Evolutionary conservation across 1,284 basidiomycete genomes (phyloP).

Genomic region (Ganoderma multipileum): DNA sequence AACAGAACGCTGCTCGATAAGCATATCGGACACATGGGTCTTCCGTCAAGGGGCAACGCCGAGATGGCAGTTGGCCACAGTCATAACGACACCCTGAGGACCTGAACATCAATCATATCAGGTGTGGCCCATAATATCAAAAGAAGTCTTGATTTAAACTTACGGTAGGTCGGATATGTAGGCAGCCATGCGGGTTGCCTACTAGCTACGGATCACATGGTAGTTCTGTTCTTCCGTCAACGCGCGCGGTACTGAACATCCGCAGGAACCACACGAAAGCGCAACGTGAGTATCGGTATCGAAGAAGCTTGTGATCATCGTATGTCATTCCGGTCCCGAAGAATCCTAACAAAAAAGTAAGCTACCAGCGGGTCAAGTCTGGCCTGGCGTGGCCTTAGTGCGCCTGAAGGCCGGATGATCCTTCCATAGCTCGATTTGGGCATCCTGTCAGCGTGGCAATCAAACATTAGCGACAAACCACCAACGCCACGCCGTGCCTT

Average conservation of each 20-base stretch:
- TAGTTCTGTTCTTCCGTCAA: background rate
- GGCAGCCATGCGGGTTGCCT: background rate
- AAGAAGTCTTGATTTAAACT: background rate
- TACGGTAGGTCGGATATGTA: background rate
- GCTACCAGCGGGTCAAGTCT: background rate
- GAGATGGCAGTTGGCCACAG: background rate
- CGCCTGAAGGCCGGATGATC: slow-evolving; percentile 10
- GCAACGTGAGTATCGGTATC: background rate
- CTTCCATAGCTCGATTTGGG: slow-evolving; percentile 16
- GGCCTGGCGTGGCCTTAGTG: background rate
- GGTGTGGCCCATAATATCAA: background rate
- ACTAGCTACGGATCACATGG: background rate
- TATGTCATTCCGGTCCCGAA: background rate
- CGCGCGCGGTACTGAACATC: background rate
- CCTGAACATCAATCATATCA: background rate
- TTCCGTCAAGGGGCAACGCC: background rate
- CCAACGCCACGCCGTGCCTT: too few species aligned
- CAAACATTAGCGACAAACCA: background rate
- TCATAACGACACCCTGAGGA: background rate
- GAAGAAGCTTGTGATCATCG: background rate
- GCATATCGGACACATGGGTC: background rate
- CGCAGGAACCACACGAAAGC: background rate
- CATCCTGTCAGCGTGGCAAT: background rate
- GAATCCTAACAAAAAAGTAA: background rate
- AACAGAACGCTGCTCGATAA: background rate